phyloP scores from a whole-genome alignment of 768 basidiomycete genomes.

The Suillus decipiens region DNA sequence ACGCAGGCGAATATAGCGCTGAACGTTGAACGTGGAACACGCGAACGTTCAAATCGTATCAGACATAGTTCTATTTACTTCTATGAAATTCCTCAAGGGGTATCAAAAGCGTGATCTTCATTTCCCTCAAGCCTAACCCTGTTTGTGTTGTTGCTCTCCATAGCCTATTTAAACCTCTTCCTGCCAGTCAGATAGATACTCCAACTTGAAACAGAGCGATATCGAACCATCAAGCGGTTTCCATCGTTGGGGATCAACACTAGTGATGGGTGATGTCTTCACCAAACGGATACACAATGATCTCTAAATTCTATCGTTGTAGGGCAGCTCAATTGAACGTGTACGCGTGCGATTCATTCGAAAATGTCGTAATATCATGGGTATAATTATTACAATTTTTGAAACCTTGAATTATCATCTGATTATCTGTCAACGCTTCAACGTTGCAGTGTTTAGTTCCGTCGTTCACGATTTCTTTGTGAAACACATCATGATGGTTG shows the following conservation, averaged over 20 bases:
- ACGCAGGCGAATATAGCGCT: background rate
- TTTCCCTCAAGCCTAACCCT: background rate
- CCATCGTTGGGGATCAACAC: no score
- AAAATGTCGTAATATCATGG: background rate
- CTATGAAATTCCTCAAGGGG: background rate
- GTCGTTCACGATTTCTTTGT: background rate
- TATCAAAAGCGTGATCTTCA: background rate
- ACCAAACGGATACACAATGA: background rate
- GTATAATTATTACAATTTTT: background rate
- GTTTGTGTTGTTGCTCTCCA: constrained; percentile 36
- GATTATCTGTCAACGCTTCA: constrained; percentile 1
- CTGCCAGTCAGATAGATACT: constrained; percentile 53
- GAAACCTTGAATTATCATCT: background rate
- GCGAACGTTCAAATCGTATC: background rate
- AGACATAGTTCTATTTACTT: background rate
- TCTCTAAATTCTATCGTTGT: background rate
- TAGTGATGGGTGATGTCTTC: no score
- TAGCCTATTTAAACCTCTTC: constrained; percentile 48
- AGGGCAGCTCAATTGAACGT: background rate
- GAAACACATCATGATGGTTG: background rate
- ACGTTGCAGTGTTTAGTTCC: background rate
- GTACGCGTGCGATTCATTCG: background rate
- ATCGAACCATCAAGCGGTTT: no score
- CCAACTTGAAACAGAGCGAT: no score
- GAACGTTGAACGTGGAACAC: background rate